phyloP scores from a whole-genome alignment of 2,329 filamentous ascomycete genomes.

The Epichloe gansuensis region DNA sequence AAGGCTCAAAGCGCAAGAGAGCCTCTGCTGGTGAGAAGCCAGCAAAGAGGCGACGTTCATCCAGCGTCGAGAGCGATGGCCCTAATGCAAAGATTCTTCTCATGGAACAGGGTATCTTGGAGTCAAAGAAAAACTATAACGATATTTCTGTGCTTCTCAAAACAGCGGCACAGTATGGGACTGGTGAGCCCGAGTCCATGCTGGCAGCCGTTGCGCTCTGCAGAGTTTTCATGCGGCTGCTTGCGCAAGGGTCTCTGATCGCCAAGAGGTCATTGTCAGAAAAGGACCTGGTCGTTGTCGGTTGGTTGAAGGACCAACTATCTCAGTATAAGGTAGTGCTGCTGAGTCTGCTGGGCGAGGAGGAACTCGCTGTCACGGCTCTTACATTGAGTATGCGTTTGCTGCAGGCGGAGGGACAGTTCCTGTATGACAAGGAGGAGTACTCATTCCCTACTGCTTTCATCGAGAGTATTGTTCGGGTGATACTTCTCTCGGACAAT shows the following conservation, averaged over 20 bases:
- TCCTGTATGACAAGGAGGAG: slow-evolving; percentile 47
- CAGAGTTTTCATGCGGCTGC: slow-evolving; percentile 71
- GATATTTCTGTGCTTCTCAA: slow-evolving; percentile 66
- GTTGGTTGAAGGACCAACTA: slow-evolving; percentile 68
- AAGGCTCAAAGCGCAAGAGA: slow-evolving; percentile 39
- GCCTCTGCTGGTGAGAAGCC: slow-evolving; percentile 28
- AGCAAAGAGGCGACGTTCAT: slow-evolving; percentile 39
- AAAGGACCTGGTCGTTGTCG: slow-evolving; percentile 60
- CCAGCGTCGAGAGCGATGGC: slow-evolving; percentile 36
- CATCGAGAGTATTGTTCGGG: slow-evolving; percentile 51
- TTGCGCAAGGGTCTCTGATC: slow-evolving; percentile 59
- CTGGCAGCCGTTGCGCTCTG: slow-evolving; percentile 72
- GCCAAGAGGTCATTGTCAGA: slow-evolving; percentile 54
- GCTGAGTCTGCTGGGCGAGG: slow-evolving; percentile 46
- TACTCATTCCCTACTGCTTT: slow-evolving; percentile 58
- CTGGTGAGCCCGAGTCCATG: slow-evolving; percentile 41
- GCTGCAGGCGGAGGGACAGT: slow-evolving; percentile 64
- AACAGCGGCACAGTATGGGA: slow-evolving; percentile 34
- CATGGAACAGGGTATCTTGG: slow-evolving; percentile 69
- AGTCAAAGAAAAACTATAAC: slow-evolving; percentile 86
- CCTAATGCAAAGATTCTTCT: slow-evolving; percentile 54
- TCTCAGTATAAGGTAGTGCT: slow-evolving; percentile 57
- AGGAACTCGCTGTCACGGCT: slow-evolving; percentile 55
- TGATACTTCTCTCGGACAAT: slow-evolving; percentile 45
- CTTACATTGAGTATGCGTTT: slow-evolving; percentile 74